phyloP scores from a whole-genome alignment of 2,329 filamentous ascomycete species.

The Apiospora phragmitis region DNA sequence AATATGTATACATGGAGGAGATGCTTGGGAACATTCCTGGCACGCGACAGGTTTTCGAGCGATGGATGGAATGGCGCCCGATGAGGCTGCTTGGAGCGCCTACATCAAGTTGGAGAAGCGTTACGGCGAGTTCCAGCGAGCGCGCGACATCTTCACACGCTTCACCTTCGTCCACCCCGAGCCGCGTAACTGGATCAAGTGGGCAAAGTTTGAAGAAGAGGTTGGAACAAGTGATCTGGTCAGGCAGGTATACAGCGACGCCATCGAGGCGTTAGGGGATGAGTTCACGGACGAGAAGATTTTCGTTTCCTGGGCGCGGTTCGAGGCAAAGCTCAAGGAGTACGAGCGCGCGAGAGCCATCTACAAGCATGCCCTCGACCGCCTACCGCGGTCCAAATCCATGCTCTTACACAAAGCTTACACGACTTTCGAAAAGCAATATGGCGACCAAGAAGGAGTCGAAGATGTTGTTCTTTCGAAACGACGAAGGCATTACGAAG shows the following conservation, averaged over 20 bases:
- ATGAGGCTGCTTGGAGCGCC: conserved; percentile 91
- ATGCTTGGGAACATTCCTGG: conserved; percentile 93
- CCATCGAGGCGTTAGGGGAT: conserved; percentile 87
- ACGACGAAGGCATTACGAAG: conserved; percentile 88
- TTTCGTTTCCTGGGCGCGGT: conserved; percentile 93
- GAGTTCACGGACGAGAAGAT: conserved; percentile 96
- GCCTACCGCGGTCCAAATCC: conserved; percentile 84
- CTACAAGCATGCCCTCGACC: conserved; percentile 94
- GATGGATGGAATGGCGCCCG: conserved; percentile 99
- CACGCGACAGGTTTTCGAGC: conserved; percentile 90
- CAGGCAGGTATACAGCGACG: conserved; percentile 84
- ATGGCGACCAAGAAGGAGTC: conserved; percentile 87
- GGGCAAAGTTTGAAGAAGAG: conserved; percentile 96
- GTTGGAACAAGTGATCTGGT: conserved; percentile 90
- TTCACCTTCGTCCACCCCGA: conserved; percentile 94
- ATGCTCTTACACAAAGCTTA: conserved; percentile 87
- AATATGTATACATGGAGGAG: conserved; percentile 99
- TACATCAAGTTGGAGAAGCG: conserved; percentile 98
- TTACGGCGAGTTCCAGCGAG: conserved; percentile 87
- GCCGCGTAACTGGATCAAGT: conserved; percentile 97
- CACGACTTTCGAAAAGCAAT: conserved; percentile 98
- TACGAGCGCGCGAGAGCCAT: conserved; percentile 92
- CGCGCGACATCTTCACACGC: conserved; percentile 84
- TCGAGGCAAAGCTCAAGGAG: conserved; percentile 92
- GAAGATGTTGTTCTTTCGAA: conserved; percentile 97